Evolutionary conservation across 768 basidiomycete species (phyloP).

Genomic region (Russula griseocarnosa): DNA sequence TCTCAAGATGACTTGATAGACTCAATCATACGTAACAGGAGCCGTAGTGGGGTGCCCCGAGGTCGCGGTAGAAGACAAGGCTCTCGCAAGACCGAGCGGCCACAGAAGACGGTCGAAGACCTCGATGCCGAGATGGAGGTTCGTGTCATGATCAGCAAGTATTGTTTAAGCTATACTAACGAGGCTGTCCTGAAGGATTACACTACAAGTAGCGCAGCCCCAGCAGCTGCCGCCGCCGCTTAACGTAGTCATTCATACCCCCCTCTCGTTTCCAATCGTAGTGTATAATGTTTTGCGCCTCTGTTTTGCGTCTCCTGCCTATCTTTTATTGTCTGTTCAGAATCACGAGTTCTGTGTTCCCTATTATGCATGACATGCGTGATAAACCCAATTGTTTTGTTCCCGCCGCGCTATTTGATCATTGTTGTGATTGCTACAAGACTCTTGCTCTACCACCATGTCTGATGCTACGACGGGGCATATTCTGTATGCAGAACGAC

Average conservation of each 20-base stretch:
- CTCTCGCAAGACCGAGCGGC: constrained; percentile 53
- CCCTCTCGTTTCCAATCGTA: constrained; percentile 6
- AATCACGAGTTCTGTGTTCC: constrained; percentile 8
- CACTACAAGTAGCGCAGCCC: constrained; percentile 52
- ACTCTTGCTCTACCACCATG: constrained; percentile 7
- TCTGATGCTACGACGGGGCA: constrained; percentile 15
- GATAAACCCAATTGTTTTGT: constrained; percentile 11
- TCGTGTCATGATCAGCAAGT: constrained; percentile 29
- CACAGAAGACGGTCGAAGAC: constrained; percentile 79
- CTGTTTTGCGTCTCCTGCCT: constrained; percentile 23
- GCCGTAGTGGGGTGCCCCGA: constrained; percentile 29
- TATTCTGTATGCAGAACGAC: constrained; percentile 53
- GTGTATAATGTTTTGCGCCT: constrained; percentile 26
- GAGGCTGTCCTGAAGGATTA: constrained; percentile 51
- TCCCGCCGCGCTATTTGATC: not conserved
- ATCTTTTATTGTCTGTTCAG: constrained; percentile 6
- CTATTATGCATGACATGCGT: not conserved
- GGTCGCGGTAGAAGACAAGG: constrained; percentile 46
- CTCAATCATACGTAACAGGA: constrained; percentile 2
- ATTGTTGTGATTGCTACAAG: not conserved
- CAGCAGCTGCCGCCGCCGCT: constrained; percentile 35
- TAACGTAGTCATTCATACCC: constrained; percentile 23
- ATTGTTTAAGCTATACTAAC: not conserved
- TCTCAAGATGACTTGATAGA: constrained; percentile 4
- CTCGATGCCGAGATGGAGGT: constrained; percentile 99